Percentiles rank a stretch among this genome's conserved stretches.
phyloP scores from a whole-genome alignment of 2,329 filamentous ascomycete species.

The Cladobotryum protrusum region DNA sequence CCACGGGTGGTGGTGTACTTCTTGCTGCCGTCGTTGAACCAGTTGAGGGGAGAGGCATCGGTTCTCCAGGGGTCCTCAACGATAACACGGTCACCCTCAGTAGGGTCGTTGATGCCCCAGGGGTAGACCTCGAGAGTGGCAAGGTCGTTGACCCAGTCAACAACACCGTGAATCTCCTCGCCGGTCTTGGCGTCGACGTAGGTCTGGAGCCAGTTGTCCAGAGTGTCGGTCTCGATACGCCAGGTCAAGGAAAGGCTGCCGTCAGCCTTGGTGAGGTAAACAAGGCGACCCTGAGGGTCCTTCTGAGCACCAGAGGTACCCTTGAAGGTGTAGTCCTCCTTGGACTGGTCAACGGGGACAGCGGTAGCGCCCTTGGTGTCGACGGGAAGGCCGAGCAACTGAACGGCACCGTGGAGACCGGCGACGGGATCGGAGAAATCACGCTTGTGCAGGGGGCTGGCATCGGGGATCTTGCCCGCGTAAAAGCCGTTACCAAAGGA shows the following conservation, averaged over 20 bases:
- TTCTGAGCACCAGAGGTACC: conserved; percentile 42
- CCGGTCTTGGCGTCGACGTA: conserved; percentile 48
- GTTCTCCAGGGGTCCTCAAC: conserved; percentile 44
- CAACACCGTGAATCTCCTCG: conserved; percentile 44
- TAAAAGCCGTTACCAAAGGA: conserved; percentile 48
- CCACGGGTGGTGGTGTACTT: conserved; percentile 49
- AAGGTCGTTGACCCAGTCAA: conserved; percentile 49
- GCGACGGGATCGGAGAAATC: conserved; percentile 36
- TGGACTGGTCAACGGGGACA: conserved; percentile 17
- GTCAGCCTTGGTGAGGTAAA: conserved; percentile 47
- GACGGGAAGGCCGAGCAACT: conserved; percentile 28
- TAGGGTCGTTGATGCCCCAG: conserved; percentile 50
- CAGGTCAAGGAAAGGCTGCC: conserved; percentile 45
- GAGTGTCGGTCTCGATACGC: conserved; percentile 53
- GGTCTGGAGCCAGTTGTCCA: conserved; percentile 52
- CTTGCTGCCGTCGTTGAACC: conserved; percentile 41
- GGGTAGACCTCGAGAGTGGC: conserved; percentile 51
- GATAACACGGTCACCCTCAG: conserved; percentile 38
- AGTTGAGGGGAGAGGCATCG: conserved; percentile 44
- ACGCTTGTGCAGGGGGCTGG: conserved; percentile 32
- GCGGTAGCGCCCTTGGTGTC: conserved; percentile 21
- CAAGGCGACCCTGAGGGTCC: conserved; percentile 49
- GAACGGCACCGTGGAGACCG: conserved; percentile 37
- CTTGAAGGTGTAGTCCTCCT: conserved; percentile 34
- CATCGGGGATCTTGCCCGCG: conserved; percentile 36